Evolutionary conservation across 306 rosid species (phyloP).

Genomic region (Ziziphus jujuba): DNA sequence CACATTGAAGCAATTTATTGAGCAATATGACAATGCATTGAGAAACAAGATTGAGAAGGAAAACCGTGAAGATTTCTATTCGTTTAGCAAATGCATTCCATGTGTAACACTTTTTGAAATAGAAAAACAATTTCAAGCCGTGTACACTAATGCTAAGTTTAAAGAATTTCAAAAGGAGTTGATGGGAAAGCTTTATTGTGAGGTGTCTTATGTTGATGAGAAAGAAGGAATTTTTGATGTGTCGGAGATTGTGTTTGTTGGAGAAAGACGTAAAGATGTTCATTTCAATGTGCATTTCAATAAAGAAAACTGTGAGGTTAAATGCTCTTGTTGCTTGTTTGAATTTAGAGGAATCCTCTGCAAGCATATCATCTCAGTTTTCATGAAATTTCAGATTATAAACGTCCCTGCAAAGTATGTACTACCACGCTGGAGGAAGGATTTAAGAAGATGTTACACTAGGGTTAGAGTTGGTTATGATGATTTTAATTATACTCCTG

Average conservation of each 20-base stretch:
- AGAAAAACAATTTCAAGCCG: slow-evolving; percentile 16
- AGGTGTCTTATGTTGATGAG: background rate
- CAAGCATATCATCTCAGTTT: slow-evolving; percentile 13
- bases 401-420: slow-evolving; percentile 16
- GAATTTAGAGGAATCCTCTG: slow-evolving; percentile 22
- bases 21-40: slow-evolving; percentile 16
- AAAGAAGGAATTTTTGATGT: background rate
- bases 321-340: slow-evolving; percentile 18
- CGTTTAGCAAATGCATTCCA: slow-evolving; percentile 3
- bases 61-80: slow-evolving; percentile 15
- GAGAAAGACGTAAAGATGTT: slow-evolving; percentile 1
- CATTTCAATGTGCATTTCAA: background rate
- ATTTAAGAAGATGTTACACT: slow-evolving; percentile 7
- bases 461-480: slow-evolving; percentile 4
- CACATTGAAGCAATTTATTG: slow-evolving; percentile 12
- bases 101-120: slow-evolving; percentile 2
- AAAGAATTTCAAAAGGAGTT: slow-evolving; percentile 19
- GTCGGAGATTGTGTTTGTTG: background rate
- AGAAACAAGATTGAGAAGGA: slow-evolving; percentile 17
- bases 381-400: background rate
- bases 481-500: slow-evolving; percentile 3
- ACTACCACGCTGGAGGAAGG: slow-evolving; percentile 17
- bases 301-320: slow-evolving; percentile 4
- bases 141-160: slow-evolving; percentile 21
- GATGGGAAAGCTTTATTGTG: slow-evolving; percentile 21